Evolutionary conservation across 148 eudicot species (phyloP), one percentile per base, ranked within the genome.

Genomic region (Selenicereus undatus): DNA sequence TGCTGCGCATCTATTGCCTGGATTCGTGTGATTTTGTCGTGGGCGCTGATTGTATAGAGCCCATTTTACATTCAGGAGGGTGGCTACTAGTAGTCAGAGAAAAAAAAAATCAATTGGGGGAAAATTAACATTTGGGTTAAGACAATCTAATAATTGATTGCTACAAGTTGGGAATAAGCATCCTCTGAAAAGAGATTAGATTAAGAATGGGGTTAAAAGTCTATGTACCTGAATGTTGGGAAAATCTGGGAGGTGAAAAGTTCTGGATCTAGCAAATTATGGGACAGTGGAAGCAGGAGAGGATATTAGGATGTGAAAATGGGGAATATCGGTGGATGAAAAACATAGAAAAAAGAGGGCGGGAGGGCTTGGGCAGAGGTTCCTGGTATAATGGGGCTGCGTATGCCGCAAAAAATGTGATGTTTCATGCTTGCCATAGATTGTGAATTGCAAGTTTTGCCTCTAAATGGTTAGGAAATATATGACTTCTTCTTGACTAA

Each of bases 321-420:
- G 36, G 65, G 74, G 45, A 30, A 13, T 81, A 10, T 48, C 8
- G 52, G 52, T 48, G 52, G 52, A 10, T 48, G 12, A 8, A 0
- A 1, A 48, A 48, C 5, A 48, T 1, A 48, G 52, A 48, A 12
- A 48, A 48, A 48, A 20, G 17, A 32, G 20, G 14, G 54, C 1
- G n/a, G 18, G 74, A 32, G 45, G 43, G 0, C 43, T 39, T 39
- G 35, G 0, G 21, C 43, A 39, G 8, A 39, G 62, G 35, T 7
- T 71, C 17, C 74, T 71, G 51, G 68, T 62, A n/a, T 9, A 62
- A 8, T 76, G 51, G 35, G 50, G 75, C 45, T 50, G 75, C 51
- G 39, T 39, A 24, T 72, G 51, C 16, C 51, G 20, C 39, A 48
- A 11, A 45, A 11, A 48, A 10, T 48, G 13, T 48, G 52, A 11